Base-by-base conservation (phyloP, 2,329 filamentous ascomycete species). In the Karstenula rhodostoma region DNA sequence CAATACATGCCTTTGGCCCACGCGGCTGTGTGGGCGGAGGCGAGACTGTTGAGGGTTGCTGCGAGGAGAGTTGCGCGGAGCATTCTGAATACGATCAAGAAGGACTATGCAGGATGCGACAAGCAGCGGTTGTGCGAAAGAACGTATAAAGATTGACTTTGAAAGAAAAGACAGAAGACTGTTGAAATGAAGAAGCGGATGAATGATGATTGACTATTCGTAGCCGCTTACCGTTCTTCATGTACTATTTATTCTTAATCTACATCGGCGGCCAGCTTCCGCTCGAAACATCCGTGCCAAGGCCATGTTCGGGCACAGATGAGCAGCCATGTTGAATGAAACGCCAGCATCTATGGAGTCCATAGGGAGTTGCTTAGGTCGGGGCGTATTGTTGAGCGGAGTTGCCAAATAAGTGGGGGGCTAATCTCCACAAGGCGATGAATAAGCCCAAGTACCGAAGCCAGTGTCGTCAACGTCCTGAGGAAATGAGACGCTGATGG, bases 1-100 rank as follows among this genome's bases (percentile, higher is more conserved):
- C 79, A 81, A 67, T 79, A 80, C 78, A 80, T 80, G 44, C 79
- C 78, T 57, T 73, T 74, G 12, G 68, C 69, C 70, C 75, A 80
- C 12, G 77, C 76, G 1, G 74, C 78, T 12, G 72, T 73, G 56
- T 80, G 78, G 29, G 75, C 78, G n/a, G 71, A 62, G 35, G 69
- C 70, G 27, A 60, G 17, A 17, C 59, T 33, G 1, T 62, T 56
- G 25, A 69, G 37, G 29, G 55, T 56, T 6, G 67, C 44, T 6
- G 49, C 33, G 25, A 67, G 58, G 37, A 68, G 49, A 12, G 59
- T 48, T n/a, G 58, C 54, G 17, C 35, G 51, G 37, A 67, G 53
- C 66, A 70, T 68, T 32, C 12, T 54, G 12, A 43, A 37, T 37
- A 51, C 29, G 33, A 53, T 44, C 15, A 32, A 25, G 44, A 60